Conservation (phyloP, 345 rosid species). For the Pseudoturritis turrita region DNA sequence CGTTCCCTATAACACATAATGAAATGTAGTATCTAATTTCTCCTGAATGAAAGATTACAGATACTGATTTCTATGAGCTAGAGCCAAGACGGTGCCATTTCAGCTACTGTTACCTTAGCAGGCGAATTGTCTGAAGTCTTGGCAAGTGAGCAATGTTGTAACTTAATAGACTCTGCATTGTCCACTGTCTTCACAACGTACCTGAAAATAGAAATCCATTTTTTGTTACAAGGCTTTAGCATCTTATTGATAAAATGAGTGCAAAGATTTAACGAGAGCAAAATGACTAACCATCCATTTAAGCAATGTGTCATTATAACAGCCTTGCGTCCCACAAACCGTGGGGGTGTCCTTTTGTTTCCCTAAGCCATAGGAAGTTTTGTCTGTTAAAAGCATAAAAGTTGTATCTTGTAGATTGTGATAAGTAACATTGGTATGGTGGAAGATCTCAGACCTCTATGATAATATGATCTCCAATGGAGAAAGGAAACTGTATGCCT, state of each 20-base stretch:
- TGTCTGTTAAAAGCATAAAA: not conserved
- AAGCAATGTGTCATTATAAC: constrained; percentile 90
- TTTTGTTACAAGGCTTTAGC: not conserved
- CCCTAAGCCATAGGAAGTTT: constrained; percentile 48
- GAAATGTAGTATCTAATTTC: not conserved
- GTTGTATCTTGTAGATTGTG: not conserved
- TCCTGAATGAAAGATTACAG: not conserved
- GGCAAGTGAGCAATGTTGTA: constrained; percentile 86
- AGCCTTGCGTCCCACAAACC: constrained; percentile 94
- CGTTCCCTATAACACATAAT: not conserved
- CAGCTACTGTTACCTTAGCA: constrained; percentile 41
- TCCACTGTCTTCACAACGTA: constrained; percentile 91
- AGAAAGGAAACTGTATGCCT: constrained; percentile 87
- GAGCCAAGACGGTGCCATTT: constrained; percentile 61
- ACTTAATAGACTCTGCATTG: constrained; percentile 84
- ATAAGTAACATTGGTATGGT: not conserved
- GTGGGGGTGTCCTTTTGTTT: constrained; percentile 88
- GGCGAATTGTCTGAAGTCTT: constrained; percentile 50
- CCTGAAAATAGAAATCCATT: constrained; percentile 38
- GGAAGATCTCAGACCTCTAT: constrained; percentile 56
- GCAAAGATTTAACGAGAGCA: not conserved
- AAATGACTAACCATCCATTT: constrained; percentile 70
- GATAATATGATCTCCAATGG: constrained; percentile 74
- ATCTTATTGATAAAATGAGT: not conserved
- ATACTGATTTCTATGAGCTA: constrained; percentile 16